Percentiles rank a stretch among this genome's conserved stretches.
phyloP scores from a whole-genome alignment of 164 flowering plant genomes.

The Euptelea pleiosperma region DNA sequence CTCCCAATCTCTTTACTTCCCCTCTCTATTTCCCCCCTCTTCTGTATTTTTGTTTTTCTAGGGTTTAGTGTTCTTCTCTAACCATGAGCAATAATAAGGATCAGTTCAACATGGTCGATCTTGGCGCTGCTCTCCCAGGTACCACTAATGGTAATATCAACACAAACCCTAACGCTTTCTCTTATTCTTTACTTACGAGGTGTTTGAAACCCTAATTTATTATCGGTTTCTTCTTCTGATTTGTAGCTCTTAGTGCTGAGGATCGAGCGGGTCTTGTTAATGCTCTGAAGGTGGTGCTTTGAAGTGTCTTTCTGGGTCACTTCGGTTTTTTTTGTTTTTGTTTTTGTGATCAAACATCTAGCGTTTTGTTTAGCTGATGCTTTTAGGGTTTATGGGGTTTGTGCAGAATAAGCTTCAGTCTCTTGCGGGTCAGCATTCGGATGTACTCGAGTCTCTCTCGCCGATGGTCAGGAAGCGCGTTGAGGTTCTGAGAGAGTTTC shows the following conservation, averaged over 20 bases:
- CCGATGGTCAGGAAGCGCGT: conserved; percentile 48
- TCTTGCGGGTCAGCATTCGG: conserved; percentile 40
- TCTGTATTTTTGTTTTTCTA: too few species aligned
- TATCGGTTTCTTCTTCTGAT: neutral
- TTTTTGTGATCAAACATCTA: neutral
- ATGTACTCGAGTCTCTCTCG: conserved; percentile 39
- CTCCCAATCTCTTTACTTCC: too few species aligned
- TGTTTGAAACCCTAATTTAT: neutral
- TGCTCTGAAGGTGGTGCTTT: conserved; percentile 38
- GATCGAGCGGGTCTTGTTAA: conserved; percentile 45
- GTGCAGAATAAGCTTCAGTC: conserved; percentile 39
- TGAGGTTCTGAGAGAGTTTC: conserved; percentile 39
- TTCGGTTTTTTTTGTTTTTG: neutral
- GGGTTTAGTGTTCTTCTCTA: too few species aligned
- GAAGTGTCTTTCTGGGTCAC: neutral
- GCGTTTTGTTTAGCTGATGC: neutral
- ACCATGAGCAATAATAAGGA: conserved; percentile 20
- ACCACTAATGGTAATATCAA: conserved; percentile 21
- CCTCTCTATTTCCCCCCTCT: too few species aligned
- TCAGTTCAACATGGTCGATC: conserved; percentile 31
- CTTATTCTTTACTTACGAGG: neutral
- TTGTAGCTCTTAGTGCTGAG: conserved; percentile 36
- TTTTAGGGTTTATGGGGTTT: neutral
- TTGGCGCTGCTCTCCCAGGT: conserved; percentile 28
- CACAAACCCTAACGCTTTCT: neutral